Conservation (phyloP, 1,284 basidiomycete species). For the Prillingera fragicola region DNA sequence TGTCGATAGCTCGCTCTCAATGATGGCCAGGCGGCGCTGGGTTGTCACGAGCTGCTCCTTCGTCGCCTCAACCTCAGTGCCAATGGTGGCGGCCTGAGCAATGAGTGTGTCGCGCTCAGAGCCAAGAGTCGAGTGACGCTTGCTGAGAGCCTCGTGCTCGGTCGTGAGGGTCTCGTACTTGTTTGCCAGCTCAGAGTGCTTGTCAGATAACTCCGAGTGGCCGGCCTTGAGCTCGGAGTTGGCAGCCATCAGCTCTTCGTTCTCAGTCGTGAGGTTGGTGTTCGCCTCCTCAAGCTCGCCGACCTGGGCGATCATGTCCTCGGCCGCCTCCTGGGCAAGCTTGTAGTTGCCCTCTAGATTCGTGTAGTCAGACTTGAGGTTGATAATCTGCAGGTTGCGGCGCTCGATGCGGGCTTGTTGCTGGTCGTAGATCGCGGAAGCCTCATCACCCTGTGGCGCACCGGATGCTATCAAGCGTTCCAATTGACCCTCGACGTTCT, state of each 20-base stretch:
- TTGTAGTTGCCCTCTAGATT: neutral
- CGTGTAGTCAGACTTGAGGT: neutral
- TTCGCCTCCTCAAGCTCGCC: neutral
- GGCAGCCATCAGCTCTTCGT: too few species aligned
- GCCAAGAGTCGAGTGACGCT: neutral
- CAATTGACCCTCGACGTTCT: too few species aligned
- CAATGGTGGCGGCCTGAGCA: too few species aligned
- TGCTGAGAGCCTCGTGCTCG: conserved; percentile 1
- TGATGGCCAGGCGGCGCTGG: neutral
- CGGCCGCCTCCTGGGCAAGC: neutral
- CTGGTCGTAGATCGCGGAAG: too few species aligned
- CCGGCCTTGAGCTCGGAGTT: too few species aligned
- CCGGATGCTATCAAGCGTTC: too few species aligned
- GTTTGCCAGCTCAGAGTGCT: too few species aligned
- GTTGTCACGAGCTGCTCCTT: neutral
- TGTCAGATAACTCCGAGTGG: too few species aligned
- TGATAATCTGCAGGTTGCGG: neutral
- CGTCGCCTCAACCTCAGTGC: neutral
- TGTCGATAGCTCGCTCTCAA: neutral
- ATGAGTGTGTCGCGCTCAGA: conserved; percentile 1
- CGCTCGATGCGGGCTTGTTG: too few species aligned
- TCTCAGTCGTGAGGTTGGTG: neutral
- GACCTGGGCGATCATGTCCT: neutral
- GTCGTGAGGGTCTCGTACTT: neutral
- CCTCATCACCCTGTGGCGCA: too few species aligned